Conservation (phyloP, 202 grass and related monocot genomes). For the Setaria italica region DNA sequence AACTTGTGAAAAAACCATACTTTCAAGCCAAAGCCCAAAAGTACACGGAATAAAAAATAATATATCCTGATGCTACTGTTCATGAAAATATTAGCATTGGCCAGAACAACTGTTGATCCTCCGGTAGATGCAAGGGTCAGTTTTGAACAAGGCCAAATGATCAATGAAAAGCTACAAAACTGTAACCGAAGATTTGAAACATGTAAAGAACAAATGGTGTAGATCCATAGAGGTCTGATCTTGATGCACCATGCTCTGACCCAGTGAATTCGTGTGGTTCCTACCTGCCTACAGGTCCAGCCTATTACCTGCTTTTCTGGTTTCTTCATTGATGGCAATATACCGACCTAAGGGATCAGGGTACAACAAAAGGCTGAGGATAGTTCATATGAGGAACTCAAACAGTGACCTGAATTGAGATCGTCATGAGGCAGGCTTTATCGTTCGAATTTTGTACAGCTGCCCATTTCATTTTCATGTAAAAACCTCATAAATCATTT, state of each 20-base stretch:
- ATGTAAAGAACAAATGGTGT: slow-evolving; percentile 9
- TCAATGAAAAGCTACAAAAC: background rate
- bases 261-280: slow-evolving; percentile 1
- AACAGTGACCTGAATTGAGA: background rate
- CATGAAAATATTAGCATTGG: slow-evolving; percentile 30
- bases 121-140: background rate
- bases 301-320: background rate
- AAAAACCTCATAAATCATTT: slow-evolving; percentile 2
- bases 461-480: slow-evolving; percentile 3
- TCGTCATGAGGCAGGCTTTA: background rate
- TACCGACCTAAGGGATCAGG: too few species aligned
- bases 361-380: too few species aligned
- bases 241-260: background rate
- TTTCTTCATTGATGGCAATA: background rate
- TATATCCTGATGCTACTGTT: background rate
- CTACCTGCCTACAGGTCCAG: background rate
- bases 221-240: background rate
- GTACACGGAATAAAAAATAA: slow-evolving; percentile 20
- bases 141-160: slow-evolving; percentile 21
- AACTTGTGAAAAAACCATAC: background rate
- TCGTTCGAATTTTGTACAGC: background rate
- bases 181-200: background rate
- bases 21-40: slow-evolving; percentile 21
- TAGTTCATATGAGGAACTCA: too few species aligned
- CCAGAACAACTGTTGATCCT: slow-evolving; percentile 4